Base-by-base conservation (phyloP, 1,284 basidiomycete species). In the Psilocybe mexicana region DNA sequence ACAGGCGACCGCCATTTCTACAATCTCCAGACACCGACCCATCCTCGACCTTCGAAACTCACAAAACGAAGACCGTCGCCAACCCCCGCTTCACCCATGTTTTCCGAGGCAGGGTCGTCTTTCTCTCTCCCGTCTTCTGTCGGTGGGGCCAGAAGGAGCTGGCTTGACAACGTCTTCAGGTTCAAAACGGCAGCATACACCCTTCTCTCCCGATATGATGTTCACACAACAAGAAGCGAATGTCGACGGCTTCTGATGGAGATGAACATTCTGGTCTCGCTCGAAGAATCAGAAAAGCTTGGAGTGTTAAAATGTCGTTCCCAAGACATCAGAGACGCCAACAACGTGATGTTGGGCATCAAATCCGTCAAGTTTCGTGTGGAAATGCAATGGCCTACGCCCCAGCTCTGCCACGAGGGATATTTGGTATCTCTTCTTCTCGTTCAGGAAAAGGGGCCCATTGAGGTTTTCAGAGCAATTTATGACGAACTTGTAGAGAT, bases 161-260 rank as follows among this genome's bases (percentile, higher is more conserved):
- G 96, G 96, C 87, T 98, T 64, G 85, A 87, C 53, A 91, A 89
- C 62, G 82, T 97, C 47, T 96, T 98, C 83, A 90, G 87, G 69
- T 89, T 93, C 79, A 93, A 89, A 68, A 86, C 92, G 0, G 78
- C 84, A 14, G 81, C 78, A 12, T 87, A 86, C 71, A 76, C 76
- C 43, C 74, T 94, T 1, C 73, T 85, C 45, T 94, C 92, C 2
- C 76, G 79, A 8, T 79, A 87, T 58, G 87, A 92, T 61, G 77
- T 83, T n/a, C 79, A 84, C 52, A 82, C 80, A 26, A 90, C 93
- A 5, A 78, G 88, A 54, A 83, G 83, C 62, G 89, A 91, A 70
- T 93, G 90, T 73, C 79, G 86, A 58, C 78, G 85, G 42, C 71
- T 95, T 53, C 77, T 97, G 58, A 86, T 87, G 70, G 79, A 74